These are phyloP conservation scores for Dictyostelium purpureum DNA, from an alignment of 78 protist species.

Conservation along the genomic window DNA sequence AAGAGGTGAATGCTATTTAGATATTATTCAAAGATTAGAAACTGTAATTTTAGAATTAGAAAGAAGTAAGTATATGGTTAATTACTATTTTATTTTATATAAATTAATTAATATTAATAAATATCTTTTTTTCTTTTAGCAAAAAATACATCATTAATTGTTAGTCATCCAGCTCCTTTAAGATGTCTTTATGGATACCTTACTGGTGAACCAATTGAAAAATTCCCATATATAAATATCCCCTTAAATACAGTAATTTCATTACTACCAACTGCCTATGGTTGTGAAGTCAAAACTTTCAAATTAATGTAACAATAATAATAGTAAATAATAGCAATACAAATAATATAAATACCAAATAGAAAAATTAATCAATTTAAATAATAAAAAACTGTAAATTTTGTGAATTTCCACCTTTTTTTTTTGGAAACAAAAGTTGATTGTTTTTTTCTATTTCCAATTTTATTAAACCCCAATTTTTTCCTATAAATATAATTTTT, in stretches of 20 bases:
- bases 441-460: too few species aligned
- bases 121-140: not conserved
- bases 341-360: too few species aligned
- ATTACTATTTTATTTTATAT: constrained; percentile 26
- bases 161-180: constrained; percentile 74
- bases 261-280: constrained; percentile 82
- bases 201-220: constrained; percentile 78
- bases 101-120: too few species aligned
- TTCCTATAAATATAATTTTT: too few species aligned
- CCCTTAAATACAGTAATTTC: constrained; percentile 90
- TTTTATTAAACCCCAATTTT: too few species aligned
- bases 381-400: too few species aligned
- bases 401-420: too few species aligned
- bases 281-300: constrained; percentile 62
- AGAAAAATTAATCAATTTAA: too few species aligned
- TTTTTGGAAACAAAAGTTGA: too few species aligned
- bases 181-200: constrained; percentile 67
- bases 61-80: constrained; percentile 58
- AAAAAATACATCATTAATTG: constrained; percentile 64
- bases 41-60: constrained; percentile 94
- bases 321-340: too few species aligned
- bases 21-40: constrained; percentile 91
- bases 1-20: constrained; percentile 94
- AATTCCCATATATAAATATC: constrained; percentile 79
- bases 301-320: not conserved